Evolutionary conservation across 306 rosid genomes (phyloP), one percentile per base, ranked within the genome.

Genomic region (Lupinus albus): DNA sequence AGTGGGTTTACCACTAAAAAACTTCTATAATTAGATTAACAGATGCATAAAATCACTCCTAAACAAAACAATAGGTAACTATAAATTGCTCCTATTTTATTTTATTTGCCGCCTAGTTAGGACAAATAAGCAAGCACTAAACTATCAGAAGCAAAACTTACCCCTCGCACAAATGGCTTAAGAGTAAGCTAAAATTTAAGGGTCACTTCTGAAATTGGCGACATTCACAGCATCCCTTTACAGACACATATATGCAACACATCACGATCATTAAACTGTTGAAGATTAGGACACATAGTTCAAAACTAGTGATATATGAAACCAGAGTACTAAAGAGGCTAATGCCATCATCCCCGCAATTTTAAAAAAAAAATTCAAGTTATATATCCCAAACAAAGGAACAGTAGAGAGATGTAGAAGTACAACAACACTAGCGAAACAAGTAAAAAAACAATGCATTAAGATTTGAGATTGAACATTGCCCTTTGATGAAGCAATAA

Each of bases 191-290:
- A 16, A 0, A 61, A 44, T 39, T 39, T 20, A 53, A 54, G 74
- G 52, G 63, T 45, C 38, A n/a, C 61, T 51, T 80, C 44, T 57
- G 65, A 71, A 28, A 28, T n/a, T n/a, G 64, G 65, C 28, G 59
- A 61, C 57, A 64, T 32, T 6, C 14, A 1, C 11, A 49, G 60
- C 36, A 54, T 42, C 45, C 66, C 74, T 46, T 16, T 30, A 76
- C 32, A 41, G 28, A 61, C 47, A 58, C 51, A 70, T 38, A 53
- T 25, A 54, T 16, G 39, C 17, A 28, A 46, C 39, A 60, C 21
- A 65, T 51, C 55, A 14, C 67, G 60, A 54, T 8, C 12, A 3
- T 9, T 32, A 20, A 71, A 28, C 30, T 56, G 17, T 67, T 6
- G 4, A 61, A 36, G 13, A 35, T 13, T 45, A 9, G 7, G 20